Percentiles rank a stretch among this genome's conserved stretches.
Conservation (phyloP, 768 basidiomycete genomes). For the Mrakia gelida region DNA sequence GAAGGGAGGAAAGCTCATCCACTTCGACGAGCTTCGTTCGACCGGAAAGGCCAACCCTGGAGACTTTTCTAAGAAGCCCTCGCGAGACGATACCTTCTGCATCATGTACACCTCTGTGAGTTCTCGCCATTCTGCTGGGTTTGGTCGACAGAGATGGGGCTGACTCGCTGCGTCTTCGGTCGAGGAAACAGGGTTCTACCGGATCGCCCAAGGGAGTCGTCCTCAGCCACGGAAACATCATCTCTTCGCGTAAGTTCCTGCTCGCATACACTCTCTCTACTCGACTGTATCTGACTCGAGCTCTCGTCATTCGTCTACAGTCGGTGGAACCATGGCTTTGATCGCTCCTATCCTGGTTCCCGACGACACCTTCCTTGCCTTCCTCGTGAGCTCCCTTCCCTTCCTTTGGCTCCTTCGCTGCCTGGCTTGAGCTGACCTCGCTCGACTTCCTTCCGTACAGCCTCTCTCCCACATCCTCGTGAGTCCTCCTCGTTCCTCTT, state of each 20-base stretch:
- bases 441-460: not conserved
- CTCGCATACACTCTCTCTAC: not conserved
- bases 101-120: slow-evolving; percentile 59
- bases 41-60: slow-evolving; percentile 58
- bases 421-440: not conserved
- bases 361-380: slow-evolving; percentile 30
- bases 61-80: slow-evolving; percentile 53
- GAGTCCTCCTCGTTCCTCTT: slow-evolving; percentile 9
- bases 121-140: not conserved
- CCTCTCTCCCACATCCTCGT: slow-evolving; percentile 19
- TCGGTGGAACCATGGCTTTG: slow-evolving; percentile 23
- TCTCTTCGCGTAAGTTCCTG: slow-evolving; percentile 41
- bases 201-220: slow-evolving; percentile 93
- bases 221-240: slow-evolving; percentile 79
- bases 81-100: slow-evolving; percentile 55
- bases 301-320: not conserved
- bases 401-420: no score
- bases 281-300: not conserved
- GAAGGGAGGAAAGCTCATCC: slow-evolving; percentile 50
- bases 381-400: slow-evolving; percentile 18
- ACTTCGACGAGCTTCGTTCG: slow-evolving; percentile 68
- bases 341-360: slow-evolving; percentile 12
- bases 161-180: not conserved
- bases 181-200: slow-evolving; percentile 51
- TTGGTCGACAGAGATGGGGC: not conserved